Percentiles rank a stretch among this genome's conserved stretches.
phyloP scores from a whole-genome alignment of 108 stramenopile species.

The Skeletonema tropicum region DNA sequence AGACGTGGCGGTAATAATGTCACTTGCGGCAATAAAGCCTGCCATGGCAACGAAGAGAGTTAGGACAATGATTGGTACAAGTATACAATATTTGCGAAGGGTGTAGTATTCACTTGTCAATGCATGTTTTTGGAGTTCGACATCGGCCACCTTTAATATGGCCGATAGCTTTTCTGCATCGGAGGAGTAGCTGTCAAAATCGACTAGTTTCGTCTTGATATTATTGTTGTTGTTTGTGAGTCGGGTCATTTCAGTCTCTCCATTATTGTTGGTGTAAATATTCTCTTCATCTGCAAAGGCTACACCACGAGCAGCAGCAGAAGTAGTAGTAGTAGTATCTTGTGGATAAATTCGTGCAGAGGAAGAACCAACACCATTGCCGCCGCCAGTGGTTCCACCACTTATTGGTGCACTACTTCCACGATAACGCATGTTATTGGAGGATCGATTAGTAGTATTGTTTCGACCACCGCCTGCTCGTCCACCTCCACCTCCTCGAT shows the following conservation, averaged over 20 bases:
- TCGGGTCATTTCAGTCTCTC: neutral
- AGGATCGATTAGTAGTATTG: neutral
- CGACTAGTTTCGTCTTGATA: conserved; percentile 1
- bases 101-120: conserved; percentile 24
- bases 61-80: conserved; percentile 14
- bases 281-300: neutral
- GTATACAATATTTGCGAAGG: conserved; percentile 27
- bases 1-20: conserved; percentile 5
- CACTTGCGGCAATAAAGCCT: conserved; percentile 18
- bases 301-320: neutral
- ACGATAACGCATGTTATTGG: neutral
- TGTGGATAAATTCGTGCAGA: neutral
- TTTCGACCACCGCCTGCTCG: neutral
- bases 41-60: conserved; percentile 20
- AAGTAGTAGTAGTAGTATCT: neutral
- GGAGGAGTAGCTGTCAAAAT: conserved; percentile 22
- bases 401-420: neutral
- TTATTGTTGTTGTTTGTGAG: neutral
- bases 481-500: too few species aligned
- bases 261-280: neutral
- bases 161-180: conserved; percentile 39
- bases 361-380: neutral
- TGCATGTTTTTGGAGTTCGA: conserved; percentile 33
- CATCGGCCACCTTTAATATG: conserved; percentile 23
- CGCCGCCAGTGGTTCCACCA: neutral